A percentile compares a stretch with the other conserved stretches of the same genome.
Conservation (phyloP, 2,329 filamentous ascomycete genomes). For the Colletotrichum ledebouriae region DNA sequence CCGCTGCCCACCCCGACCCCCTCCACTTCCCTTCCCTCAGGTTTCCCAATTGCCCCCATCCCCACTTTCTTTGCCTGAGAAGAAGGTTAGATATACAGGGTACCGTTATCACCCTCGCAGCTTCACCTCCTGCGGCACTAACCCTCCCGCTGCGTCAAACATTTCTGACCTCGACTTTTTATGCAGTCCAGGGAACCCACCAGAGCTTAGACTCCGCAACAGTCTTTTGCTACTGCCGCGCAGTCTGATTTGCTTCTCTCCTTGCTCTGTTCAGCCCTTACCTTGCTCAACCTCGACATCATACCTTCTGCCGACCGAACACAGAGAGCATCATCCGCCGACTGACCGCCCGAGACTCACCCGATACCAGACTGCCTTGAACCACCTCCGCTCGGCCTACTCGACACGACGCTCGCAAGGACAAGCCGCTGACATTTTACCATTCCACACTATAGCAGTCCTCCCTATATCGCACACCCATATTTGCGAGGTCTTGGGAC, state of each 20-base stretch:
- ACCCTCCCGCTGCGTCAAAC: conserved; percentile 54
- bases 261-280: background rate
- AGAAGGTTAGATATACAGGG: conserved; percentile 43
- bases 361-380: conserved; percentile 11
- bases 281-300: conserved; percentile 21
- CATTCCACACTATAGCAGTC: conserved; percentile 28
- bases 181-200: conserved; percentile 50
- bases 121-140: conserved; percentile 54
- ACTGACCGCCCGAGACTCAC: conserved; percentile 22
- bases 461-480: conserved; percentile 28
- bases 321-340: conserved; percentile 15
- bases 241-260: conserved; percentile 25
- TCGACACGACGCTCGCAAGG: conserved; percentile 22
- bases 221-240: conserved; percentile 36
- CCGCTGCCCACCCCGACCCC: conserved; percentile 39
- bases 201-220: conserved; percentile 43
- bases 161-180: conserved; percentile 53
- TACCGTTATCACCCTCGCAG: conserved; percentile 43
- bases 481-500: conserved; percentile 24
- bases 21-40: conserved; percentile 42
- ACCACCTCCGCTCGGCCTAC: conserved; percentile 10
- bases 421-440: conserved; percentile 24
- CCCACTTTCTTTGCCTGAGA: conserved; percentile 42
- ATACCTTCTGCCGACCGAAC: conserved; percentile 21
- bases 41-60: conserved; percentile 41